Base-by-base conservation (phyloP, 768 basidiomycete species). In the Boletus rubropictus region DNA sequence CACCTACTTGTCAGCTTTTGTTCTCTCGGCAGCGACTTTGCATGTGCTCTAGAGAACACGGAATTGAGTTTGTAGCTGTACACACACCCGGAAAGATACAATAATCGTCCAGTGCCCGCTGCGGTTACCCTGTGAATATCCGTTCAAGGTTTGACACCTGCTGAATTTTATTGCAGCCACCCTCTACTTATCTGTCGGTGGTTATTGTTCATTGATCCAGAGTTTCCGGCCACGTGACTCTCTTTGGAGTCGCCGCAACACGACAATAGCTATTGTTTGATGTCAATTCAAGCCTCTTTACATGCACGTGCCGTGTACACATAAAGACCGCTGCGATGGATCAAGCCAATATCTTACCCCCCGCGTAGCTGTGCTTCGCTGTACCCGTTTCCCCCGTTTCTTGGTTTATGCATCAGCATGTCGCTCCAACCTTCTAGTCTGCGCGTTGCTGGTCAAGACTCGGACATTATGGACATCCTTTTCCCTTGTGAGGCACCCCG, bases 191-290 rank as follows among this genome's bases (percentile, higher is more conserved):
- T 48, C 17, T 17, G 28, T 29, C n/a, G 37, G 40, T 47, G 45
- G 38, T 50, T 60, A 65, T 66, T 66, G 64, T 67, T 49, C 42
- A 18, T 37, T 44, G 46, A 51, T 32, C 31, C 21, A 36, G 27
- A 39, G 21, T 14, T 9, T 3, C 31, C 11, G 6, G 22, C 44
- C 66, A 66, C 57, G 62, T 66, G 64, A 57, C 12, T 17, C 12
- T 14, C n/a, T 5, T 24, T 11, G 42, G 39, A 14, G 36, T 27
- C 15, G 24, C 10, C 9, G 32, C 48, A 21, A 15, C 38, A 56
- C 40, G 35, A 66, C 57, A 56, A 62, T 65, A 56, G 35, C 46
- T 51, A 62, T 66, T 66, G 60, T 68, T 58, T 49, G 40, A 39
- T 15, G 44, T 48, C 49, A 49, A 42, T 36, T 34, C 42, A 40